phyloP scores from a whole-genome alignment of 768 basidiomycete genomes.

The Steccherinum ochraceum region DNA sequence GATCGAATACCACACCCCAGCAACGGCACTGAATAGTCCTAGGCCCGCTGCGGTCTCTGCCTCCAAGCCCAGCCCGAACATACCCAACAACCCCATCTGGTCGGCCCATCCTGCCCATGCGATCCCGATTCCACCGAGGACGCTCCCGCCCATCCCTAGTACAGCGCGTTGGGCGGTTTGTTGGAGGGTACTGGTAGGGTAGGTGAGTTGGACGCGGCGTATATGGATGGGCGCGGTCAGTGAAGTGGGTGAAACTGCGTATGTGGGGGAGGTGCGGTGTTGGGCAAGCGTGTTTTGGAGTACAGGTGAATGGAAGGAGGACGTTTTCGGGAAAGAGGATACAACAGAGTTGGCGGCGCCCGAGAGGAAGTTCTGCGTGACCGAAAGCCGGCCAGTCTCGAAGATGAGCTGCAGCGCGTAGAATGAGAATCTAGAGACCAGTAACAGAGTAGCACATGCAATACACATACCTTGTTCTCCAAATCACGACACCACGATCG shows the following conservation, averaged over 20 bases:
- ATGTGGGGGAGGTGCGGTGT: slow-evolving; percentile 38
- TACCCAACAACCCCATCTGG: slow-evolving; percentile 37
- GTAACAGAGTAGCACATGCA: not conserved
- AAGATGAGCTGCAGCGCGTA: slow-evolving; percentile 46
- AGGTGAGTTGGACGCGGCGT: slow-evolving; percentile 49
- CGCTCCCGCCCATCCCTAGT: slow-evolving; percentile 41
- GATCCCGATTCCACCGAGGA: slow-evolving; percentile 42
- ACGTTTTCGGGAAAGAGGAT: slow-evolving; percentile 29
- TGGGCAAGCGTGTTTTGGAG: slow-evolving; percentile 56
- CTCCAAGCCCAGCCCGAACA: slow-evolving; percentile 38
- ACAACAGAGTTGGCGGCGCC: slow-evolving; percentile 35
- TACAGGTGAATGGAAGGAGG: slow-evolving; percentile 42
- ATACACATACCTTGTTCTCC: slow-evolving; percentile 18
- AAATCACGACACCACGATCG: slow-evolving; percentile 31
- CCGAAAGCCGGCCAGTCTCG: slow-evolving; percentile 53
- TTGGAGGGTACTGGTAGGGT: slow-evolving; percentile 56
- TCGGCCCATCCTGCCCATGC: slow-evolving; percentile 61
- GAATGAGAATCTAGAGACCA: not conserved
- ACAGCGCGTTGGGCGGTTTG: slow-evolving; percentile 55
- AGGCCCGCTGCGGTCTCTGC: slow-evolving; percentile 53
- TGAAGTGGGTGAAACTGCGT: slow-evolving; percentile 35
- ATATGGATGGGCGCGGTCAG: slow-evolving; percentile 45
- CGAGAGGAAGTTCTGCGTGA: slow-evolving; percentile 38
- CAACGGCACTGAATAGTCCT: slow-evolving; percentile 44
- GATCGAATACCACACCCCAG: slow-evolving; percentile 55